Percentiles rank a stretch among this genome's conserved stretches.
Conservation (phyloP, 495 filamentous ascomycete genomes). For the Aspergillus cristatus region DNA sequence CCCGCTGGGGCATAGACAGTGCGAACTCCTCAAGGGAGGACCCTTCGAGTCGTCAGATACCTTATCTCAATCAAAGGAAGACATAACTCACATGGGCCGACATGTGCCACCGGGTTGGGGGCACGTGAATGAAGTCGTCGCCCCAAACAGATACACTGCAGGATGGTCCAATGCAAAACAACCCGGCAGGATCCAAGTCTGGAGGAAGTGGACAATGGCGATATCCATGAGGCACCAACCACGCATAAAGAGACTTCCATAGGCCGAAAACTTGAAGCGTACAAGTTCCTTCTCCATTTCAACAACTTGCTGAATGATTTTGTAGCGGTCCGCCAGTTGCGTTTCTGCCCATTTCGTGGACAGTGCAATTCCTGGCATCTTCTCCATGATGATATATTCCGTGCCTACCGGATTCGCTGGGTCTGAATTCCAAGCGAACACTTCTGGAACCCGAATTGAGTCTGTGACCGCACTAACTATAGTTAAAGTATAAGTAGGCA, state of each 20-base stretch:
- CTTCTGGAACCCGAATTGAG: slow-evolving; percentile 19
- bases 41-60: slow-evolving; percentile 8
- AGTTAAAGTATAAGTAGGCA: slow-evolving; percentile 33
- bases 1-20: too few species aligned
- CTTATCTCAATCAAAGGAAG: slow-evolving; percentile 1
- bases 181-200: slow-evolving; percentile 8
- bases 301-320: slow-evolving; percentile 19
- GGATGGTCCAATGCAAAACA: slow-evolving; percentile 12
- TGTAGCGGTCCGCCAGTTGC: slow-evolving; percentile 9
- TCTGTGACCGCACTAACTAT: slow-evolving; percentile 13
- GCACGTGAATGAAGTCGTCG: slow-evolving; percentile 2
- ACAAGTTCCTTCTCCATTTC: slow-evolving; percentile 18
- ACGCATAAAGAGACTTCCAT: slow-evolving; percentile 17
- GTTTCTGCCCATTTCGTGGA: slow-evolving; percentile 14
- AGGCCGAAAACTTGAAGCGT: slow-evolving; percentile 13
- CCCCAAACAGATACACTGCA: slow-evolving; percentile 8
- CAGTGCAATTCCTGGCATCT: slow-evolving; percentile 13
- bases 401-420: slow-evolving; percentile 20
- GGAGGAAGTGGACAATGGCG: slow-evolving; percentile 5
- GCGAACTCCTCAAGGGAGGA: too few species aligned
- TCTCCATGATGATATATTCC: slow-evolving; percentile 31
- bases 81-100: slow-evolving; percentile 9
- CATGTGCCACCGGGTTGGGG: slow-evolving; percentile 2
- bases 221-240: slow-evolving; percentile 5
- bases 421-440: slow-evolving; percentile 19